Base-by-base conservation (phyloP, 2,329 filamentous ascomycete species). In the Lachnellula cervina region DNA sequence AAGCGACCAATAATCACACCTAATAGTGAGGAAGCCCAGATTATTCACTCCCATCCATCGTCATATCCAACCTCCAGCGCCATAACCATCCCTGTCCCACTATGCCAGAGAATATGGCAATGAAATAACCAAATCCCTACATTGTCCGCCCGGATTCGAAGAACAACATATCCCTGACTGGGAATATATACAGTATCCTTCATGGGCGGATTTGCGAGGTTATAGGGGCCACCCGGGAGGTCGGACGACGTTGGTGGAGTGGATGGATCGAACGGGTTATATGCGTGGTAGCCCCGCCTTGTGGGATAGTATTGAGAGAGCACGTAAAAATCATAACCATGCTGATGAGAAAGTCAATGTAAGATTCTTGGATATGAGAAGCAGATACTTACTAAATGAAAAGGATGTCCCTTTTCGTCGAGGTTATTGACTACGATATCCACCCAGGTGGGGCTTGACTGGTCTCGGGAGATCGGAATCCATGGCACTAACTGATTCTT, bases 91-190 rank as follows among this genome's bases (percentile, higher is more conserved):
- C 76, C 75, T 25, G 70, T 72, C 1, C 69, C 73, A 55, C 66
- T 63, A 47, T 71, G 71, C 64, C 70, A 73, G 5, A 73, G 55
- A 1, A 72, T 65, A 62, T 79, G 77, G 25, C 76, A 78, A 56
- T 77, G 75, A 49, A 80, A 68, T 7, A 77, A 73, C 77, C 78
- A 81, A 9, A 80, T 66, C 2, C 78, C 78, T 1, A 76, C 74
- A 62, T 80, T 80, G 50, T 79, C 75, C 5, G 73, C 71, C 5
- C 71, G 66, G 64, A 77, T 74, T 25, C 79, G 77, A 16, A 77
- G 51, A 17, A 77, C 72, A 11, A 74, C 66, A 64, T 77, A 74
- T n/a, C 65, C 70, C 32, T 71, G 73, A 2, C 55, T 55, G 21
- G 56, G 58, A 2, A 65, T 57, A 17, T 40, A 73, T 23, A 79